These are phyloP conservation scores for Penicillium sp. DNA, from an alignment of 2,329 filamentous ascomycete genomes.

Conservation along the genomic window DNA sequence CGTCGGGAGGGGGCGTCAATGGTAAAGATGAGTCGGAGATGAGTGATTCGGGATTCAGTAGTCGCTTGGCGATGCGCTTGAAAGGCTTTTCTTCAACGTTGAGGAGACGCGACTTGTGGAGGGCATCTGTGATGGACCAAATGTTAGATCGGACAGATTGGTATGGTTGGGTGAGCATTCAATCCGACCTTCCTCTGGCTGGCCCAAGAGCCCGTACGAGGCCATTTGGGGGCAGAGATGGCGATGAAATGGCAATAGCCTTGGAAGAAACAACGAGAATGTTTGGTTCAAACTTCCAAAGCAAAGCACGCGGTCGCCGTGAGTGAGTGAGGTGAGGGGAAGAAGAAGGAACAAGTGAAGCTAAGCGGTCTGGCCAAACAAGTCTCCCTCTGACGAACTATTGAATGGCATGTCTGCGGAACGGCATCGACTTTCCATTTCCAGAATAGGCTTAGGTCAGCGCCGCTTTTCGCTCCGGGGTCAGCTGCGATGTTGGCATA, in stretches of 20 bases:
- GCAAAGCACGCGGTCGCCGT: not conserved
- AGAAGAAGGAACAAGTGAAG: slow-evolving; percentile 17
- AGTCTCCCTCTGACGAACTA: not conserved
- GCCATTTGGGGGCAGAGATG: slow-evolving; percentile 36
- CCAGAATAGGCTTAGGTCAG: no score
- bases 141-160: slow-evolving; percentile 15
- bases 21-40: slow-evolving; percentile 52
- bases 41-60: slow-evolving; percentile 63
- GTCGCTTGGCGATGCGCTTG: slow-evolving; percentile 76
- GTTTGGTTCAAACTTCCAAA: not conserved
- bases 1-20: slow-evolving; percentile 63
- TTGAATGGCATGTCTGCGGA: no score
- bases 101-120: slow-evolving; percentile 81
- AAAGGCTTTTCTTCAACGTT: slow-evolving; percentile 91
- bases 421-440: no score
- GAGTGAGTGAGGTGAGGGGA: slow-evolving; percentile 1
- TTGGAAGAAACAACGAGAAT: no score
- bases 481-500: no score
- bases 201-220: slow-evolving; percentile 63
- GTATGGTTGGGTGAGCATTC: slow-evolving; percentile 3
- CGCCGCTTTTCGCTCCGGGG: no score
- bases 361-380: slow-evolving; percentile 16
- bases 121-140: slow-evolving; percentile 52
- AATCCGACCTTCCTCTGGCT: slow-evolving; percentile 51
- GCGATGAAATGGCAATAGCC: no score